Conservation (phyloP, 1,139 yeast genomes). For the Protomyces inouyei region DNA sequence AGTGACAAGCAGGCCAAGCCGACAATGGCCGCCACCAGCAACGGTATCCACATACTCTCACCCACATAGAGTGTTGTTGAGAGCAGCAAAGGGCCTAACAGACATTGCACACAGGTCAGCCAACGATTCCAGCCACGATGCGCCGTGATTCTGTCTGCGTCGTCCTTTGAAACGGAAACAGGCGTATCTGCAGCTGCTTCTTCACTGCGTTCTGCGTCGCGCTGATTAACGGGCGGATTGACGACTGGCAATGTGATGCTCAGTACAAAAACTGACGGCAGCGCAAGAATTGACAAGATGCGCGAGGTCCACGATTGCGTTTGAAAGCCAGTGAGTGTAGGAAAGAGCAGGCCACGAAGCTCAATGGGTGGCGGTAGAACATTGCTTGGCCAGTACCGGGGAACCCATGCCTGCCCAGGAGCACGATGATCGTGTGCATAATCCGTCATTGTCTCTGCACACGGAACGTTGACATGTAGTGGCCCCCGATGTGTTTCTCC, state of each 20-base stretch:
- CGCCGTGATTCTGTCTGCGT: slow-evolving; percentile 16
- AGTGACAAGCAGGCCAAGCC: slow-evolving; percentile 13
- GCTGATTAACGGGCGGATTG: slow-evolving; percentile 34
- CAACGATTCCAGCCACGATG: slow-evolving; percentile 33
- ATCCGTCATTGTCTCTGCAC: neutral
- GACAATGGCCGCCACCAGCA: slow-evolving; percentile 24
- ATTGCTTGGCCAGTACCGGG: slow-evolving; percentile 14
- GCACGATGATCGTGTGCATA: neutral
- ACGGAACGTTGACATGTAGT: neutral
- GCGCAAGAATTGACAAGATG: slow-evolving; percentile 38
- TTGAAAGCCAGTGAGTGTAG: slow-evolving; percentile 35
- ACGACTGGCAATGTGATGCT: slow-evolving; percentile 51
- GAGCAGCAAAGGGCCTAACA: slow-evolving; percentile 36
- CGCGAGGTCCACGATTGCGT: slow-evolving; percentile 35
- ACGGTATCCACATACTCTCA: slow-evolving; percentile 10
- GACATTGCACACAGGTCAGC: slow-evolving; percentile 36
- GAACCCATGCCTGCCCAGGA: neutral
- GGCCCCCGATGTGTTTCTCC: neutral
- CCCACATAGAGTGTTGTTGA: slow-evolving; percentile 27
- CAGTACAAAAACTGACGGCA: slow-evolving; percentile 48
- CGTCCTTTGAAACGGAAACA: slow-evolving; percentile 13
- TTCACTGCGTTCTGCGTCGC: slow-evolving; percentile 11
- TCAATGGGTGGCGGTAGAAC: slow-evolving; percentile 17
- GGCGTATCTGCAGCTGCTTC: slow-evolving; percentile 1
- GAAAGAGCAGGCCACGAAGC: slow-evolving; percentile 34